Evolutionary conservation across 306 rosid genomes (phyloP).

Genomic region (Citrullus amarus): DNA sequence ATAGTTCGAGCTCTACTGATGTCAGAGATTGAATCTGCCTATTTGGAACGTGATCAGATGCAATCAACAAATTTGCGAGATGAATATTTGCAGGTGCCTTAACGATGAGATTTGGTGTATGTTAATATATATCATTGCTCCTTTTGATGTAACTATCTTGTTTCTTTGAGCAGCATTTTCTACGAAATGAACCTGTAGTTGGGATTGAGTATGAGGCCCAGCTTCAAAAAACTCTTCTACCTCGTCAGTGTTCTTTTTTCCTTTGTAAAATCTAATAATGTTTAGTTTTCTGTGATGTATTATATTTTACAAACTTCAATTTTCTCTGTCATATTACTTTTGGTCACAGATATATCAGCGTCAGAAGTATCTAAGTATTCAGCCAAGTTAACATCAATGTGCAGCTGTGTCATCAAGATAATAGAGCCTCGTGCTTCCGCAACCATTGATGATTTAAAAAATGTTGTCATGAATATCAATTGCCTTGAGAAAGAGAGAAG

Average conservation of each 20-base stretch:
- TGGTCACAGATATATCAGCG: conserved; percentile 50
- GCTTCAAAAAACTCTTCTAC: conserved; percentile 90
- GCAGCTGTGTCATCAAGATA: conserved; percentile 92
- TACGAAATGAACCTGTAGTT: conserved; percentile 70
- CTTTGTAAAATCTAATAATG: neutral
- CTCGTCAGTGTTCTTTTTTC: conserved; percentile 44
- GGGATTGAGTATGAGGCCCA: conserved; percentile 96
- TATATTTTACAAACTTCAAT: neutral
- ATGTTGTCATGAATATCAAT: conserved; percentile 49
- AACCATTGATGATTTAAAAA: conserved; percentile 59
- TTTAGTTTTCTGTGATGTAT: neutral
- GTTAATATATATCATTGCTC: neutral
- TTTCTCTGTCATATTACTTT: conserved; percentile 17
- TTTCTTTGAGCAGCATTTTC: conserved; percentile 70
- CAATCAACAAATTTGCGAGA: conserved; percentile 83
- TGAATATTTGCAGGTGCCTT: conserved; percentile 76
- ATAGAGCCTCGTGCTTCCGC: conserved; percentile 79
- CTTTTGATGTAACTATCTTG: conserved; percentile 7
- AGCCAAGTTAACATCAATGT: conserved; percentile 50
- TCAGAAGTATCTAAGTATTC: conserved; percentile 69
- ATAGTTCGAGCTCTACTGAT: conserved; percentile 64
- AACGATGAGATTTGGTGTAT: neutral
- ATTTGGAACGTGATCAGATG: conserved; percentile 95
- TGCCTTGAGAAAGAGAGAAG: conserved; percentile 53
- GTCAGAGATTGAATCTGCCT: conserved; percentile 97